A percentile compares a stretch with the other conserved stretches of the same genome.
These are phyloP conservation scores for Tothia fuscella DNA, from an alignment of 2,329 filamentous ascomycete genomes.

Conservation along the genomic window DNA sequence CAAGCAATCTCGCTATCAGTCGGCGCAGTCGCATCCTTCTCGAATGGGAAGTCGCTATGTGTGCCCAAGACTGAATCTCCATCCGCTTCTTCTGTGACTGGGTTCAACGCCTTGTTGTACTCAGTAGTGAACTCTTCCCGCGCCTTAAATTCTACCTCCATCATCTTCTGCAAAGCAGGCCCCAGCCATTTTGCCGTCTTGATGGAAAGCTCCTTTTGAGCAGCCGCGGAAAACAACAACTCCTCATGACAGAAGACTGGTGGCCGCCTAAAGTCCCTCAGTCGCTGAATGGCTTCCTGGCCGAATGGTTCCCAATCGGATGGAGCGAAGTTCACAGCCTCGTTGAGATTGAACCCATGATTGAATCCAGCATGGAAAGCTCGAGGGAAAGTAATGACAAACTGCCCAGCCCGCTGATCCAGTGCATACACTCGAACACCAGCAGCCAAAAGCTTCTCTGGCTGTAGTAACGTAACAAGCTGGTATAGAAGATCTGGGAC, in stretches of 20 bases:
- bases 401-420: constrained; percentile 91
- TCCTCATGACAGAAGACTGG: constrained; percentile 98
- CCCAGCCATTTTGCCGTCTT: constrained; percentile 91
- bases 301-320: constrained; percentile 91
- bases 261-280: constrained; percentile 79
- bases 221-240: constrained; percentile 78
- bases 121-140: constrained; percentile 56
- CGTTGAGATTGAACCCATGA: constrained; percentile 96
- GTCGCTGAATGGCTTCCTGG: constrained; percentile 68
- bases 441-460: constrained; percentile 83
- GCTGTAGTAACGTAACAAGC: constrained; percentile 87
- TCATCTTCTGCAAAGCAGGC: constrained; percentile 70
- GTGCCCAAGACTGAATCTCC: constrained; percentile 35
- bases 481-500: constrained; percentile 95
- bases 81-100: constrained; percentile 35
- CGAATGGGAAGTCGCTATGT: constrained; percentile 21
- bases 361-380: constrained; percentile 98
- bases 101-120: constrained; percentile 41
- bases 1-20: constrained; percentile 91
- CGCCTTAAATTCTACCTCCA: constrained; percentile 57
- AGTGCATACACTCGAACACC: constrained; percentile 87
- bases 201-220: constrained; percentile 62
- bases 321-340: constrained; percentile 96
- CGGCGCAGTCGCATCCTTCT: constrained; percentile 51
- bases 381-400: constrained; percentile 92